Base-by-base conservation (phyloP, 768 basidiomycete species). In the Coprinellus micaceus region DNA sequence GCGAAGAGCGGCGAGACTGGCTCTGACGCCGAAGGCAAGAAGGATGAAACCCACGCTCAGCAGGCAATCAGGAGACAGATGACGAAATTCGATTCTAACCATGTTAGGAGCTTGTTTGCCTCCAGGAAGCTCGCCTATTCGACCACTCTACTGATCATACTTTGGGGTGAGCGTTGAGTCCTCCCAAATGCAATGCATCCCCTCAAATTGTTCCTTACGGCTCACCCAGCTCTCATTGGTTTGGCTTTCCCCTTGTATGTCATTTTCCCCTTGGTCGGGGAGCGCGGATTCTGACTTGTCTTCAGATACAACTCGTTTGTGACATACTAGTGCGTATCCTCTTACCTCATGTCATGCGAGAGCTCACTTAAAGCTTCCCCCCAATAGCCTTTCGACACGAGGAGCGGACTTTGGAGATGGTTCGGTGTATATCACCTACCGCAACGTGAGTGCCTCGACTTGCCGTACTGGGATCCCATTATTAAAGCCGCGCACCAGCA, bases 371-470 rank as follows among this genome's bases (percentile, higher is more conserved):
- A 9, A n/a, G 9, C 39, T 17, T n/a, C 50, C 24, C 2, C 51
- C 7, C 19, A 40, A 25, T 19, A 24, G 29, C 9, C 10, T 44
- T 15, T 69, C 79, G 19, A 84, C 73, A n/a, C 77, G 85, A 43
- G 89, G 88, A 7, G 82, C 85, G 0, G 68, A 82, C 50, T 87
- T 88, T 52, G 88, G 88, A 1, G 87, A 89, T 56, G 79, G 82
- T 0, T 86, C 85, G 3, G 67, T 83, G 2, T 82, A 87, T 61
- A 85, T 84, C 61, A 88, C 87, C 0, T 91, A 91, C 61, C 82
- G 88, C 19, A 90, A 90, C 56, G 85, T 85, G 60, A 37, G 74
- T 52, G 15, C 21, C 47, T 7, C 19, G n/a, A 25, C 13, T 2
- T 7, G 9, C 26, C 13, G 53, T 46, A 17, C 30, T n/a, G 28